Conservation (phyloP, 1,139 yeast species). For the Petasospora rhodanensis region DNA sequence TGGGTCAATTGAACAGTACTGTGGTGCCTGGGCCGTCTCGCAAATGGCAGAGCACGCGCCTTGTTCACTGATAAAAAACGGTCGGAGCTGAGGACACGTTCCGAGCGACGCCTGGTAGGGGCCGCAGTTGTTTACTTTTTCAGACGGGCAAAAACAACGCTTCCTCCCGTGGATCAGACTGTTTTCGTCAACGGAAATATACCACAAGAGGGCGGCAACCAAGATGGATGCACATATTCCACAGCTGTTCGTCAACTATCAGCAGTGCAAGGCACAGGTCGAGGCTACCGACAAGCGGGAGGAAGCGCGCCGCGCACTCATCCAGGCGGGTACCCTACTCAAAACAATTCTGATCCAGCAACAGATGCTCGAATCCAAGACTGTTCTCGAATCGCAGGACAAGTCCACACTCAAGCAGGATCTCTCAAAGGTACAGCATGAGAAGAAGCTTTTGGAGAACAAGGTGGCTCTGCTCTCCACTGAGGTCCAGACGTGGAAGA, state of each 20-base stretch:
- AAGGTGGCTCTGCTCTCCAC: slow-evolving; percentile 12
- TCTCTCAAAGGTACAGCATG: slow-evolving; percentile 17
- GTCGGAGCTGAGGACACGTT: too few species aligned
- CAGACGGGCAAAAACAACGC: too few species aligned
- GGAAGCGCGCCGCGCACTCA: slow-evolving; percentile 14
- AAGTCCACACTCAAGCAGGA: slow-evolving; percentile 19
- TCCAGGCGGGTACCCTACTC: slow-evolving; percentile 18
- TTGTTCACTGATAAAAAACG: too few species aligned
- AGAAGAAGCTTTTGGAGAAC: slow-evolving; percentile 22
- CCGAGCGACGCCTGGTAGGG: too few species aligned
- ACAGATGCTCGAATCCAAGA: slow-evolving; percentile 8
- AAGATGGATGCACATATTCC: slow-evolving; percentile 7
- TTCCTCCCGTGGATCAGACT: too few species aligned
- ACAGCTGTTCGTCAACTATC: slow-evolving; percentile 5
- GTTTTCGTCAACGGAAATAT: too few species aligned
- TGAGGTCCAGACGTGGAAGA: slow-evolving; percentile 23
- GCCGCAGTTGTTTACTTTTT: too few species aligned
- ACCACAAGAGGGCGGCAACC: too few species aligned
- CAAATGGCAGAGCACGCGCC: too few species aligned
- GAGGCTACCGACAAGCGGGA: slow-evolving; percentile 14
- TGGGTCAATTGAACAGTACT: too few species aligned
- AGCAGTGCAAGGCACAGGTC: slow-evolving; percentile 6
- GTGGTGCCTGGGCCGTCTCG: too few species aligned
- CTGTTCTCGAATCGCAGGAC: slow-evolving; percentile 12
- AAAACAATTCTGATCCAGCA: slow-evolving; percentile 19